These are phyloP conservation scores for Ricinus communis DNA, from an alignment of 345 rosid genomes.

Conservation along the genomic window DNA sequence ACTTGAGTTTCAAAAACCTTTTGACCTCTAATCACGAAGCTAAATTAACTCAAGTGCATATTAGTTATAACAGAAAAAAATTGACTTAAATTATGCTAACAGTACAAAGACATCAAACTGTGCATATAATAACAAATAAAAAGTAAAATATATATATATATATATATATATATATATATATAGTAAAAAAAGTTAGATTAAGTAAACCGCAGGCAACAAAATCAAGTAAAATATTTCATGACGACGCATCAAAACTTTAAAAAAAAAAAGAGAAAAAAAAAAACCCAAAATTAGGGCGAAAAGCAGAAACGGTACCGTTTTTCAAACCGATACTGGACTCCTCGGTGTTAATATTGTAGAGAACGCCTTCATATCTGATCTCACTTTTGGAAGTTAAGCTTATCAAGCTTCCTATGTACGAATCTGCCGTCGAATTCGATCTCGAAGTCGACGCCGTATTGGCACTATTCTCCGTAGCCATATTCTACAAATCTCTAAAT, in stretches of 20 bases:
- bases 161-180: too few relatives aligned
- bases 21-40: too few relatives aligned
- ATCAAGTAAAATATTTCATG: too few relatives aligned
- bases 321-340: slow-evolving; percentile 94
- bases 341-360: slow-evolving; percentile 86
- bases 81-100: slow-evolving; percentile 2
- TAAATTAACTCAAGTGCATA: too few relatives aligned
- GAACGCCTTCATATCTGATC: slow-evolving; percentile 94
- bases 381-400: slow-evolving; percentile 96
- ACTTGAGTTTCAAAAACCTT: too few relatives aligned
- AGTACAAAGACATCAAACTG: neutral
- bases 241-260: neutral
- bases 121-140: too few relatives aligned
- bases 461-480: slow-evolving; percentile 58
- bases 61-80: too few relatives aligned
- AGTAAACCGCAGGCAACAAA: slow-evolving; percentile 8
- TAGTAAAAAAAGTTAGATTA: neutral
- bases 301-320: slow-evolving; percentile 54
- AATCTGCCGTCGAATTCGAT: slow-evolving; percentile 63
- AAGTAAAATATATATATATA: too few relatives aligned
- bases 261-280: neutral
- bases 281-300: neutral
- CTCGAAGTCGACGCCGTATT: slow-evolving; percentile 59
- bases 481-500: slow-evolving; percentile 20
- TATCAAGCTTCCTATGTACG: slow-evolving; percentile 94